phyloP scores from a whole-genome alignment of 2,329 filamentous ascomycete genomes.

The Paecilomyces formosus region DNA sequence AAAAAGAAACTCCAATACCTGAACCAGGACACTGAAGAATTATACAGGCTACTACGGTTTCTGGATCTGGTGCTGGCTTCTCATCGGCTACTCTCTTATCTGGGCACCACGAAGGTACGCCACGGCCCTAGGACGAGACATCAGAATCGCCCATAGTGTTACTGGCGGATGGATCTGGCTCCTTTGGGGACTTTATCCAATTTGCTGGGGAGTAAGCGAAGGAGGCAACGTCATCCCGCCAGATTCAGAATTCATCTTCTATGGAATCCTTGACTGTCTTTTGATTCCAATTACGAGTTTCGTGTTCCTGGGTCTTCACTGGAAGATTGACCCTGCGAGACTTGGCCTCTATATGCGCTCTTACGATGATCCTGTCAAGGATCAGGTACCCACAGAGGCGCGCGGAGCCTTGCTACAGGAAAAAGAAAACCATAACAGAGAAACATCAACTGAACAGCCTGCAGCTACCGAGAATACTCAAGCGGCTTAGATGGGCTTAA shows the following conservation, averaged over 20 bases:
- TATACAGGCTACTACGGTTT: not conserved
- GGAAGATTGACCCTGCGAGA: conserved; percentile 51
- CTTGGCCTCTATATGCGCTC: conserved; percentile 40
- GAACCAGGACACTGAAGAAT: not conserved
- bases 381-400: not conserved
- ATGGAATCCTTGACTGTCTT: conserved; percentile 58
- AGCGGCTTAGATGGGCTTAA: too few relatives aligned
- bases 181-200: conserved; percentile 59
- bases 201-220: conserved; percentile 57
- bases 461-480: too few relatives aligned
- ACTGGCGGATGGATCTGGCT: conserved; percentile 35
- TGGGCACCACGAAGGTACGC: not conserved
- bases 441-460: not conserved
- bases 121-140: not conserved
- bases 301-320: conserved; percentile 55
- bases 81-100: not conserved
- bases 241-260: conserved; percentile 62
- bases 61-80: not conserved
- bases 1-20: not conserved
- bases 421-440: not conserved
- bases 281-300: conserved; percentile 58
- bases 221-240: conserved; percentile 59
- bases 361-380: not conserved
- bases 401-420: not conserved
- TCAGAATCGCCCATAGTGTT: not conserved